Conservation (phyloP, 1,284 basidiomycete species). For the Cerrena zonata region DNA sequence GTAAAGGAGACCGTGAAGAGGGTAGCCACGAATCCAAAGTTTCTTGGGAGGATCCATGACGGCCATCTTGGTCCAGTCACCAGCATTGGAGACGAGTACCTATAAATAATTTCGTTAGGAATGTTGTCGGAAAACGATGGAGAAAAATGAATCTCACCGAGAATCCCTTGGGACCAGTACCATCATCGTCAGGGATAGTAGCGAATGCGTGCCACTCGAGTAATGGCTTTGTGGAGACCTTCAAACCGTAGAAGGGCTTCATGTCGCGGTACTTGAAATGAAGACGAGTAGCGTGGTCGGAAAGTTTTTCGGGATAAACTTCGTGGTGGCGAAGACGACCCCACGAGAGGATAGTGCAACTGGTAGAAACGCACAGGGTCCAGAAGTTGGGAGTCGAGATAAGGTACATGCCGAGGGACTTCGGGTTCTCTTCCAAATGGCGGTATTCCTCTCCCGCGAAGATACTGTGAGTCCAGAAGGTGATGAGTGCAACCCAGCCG, state of each 20-base stretch:
- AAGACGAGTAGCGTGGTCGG: slow-evolving; percentile 48
- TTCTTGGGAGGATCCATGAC: slow-evolving; percentile 46
- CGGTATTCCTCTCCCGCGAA: slow-evolving; percentile 53
- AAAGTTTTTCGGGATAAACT: slow-evolving; percentile 46
- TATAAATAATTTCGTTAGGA: slow-evolving; percentile 51
- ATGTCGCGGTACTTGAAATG: slow-evolving; percentile 47
- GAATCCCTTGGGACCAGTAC: too few relatives aligned
- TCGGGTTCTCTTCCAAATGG: slow-evolving; percentile 22
- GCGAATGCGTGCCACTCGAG: slow-evolving; percentile 60
- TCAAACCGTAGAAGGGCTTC: background rate
- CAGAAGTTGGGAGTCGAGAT: slow-evolving; percentile 44
- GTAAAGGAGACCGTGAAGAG: slow-evolving; percentile 49
- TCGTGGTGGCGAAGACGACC: slow-evolving; percentile 45
- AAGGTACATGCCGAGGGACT: slow-evolving; percentile 38
- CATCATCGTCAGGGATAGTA: slow-evolving; percentile 44
- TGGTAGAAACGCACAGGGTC: slow-evolving; percentile 45
- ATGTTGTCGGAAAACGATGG: too few relatives aligned
- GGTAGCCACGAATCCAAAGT: slow-evolving; percentile 51
- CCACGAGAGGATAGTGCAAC: slow-evolving; percentile 52
- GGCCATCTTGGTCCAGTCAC: slow-evolving; percentile 50
- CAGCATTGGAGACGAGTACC: slow-evolving; percentile 51
- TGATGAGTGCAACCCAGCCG: slow-evolving; percentile 47
- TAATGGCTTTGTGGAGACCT: slow-evolving; percentile 44
- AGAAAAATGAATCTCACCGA: too few relatives aligned
- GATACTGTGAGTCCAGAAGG: slow-evolving; percentile 50